Conservation (phyloP, 352 stramenopile genomes). For the Phytophthora syringae region DNA sequence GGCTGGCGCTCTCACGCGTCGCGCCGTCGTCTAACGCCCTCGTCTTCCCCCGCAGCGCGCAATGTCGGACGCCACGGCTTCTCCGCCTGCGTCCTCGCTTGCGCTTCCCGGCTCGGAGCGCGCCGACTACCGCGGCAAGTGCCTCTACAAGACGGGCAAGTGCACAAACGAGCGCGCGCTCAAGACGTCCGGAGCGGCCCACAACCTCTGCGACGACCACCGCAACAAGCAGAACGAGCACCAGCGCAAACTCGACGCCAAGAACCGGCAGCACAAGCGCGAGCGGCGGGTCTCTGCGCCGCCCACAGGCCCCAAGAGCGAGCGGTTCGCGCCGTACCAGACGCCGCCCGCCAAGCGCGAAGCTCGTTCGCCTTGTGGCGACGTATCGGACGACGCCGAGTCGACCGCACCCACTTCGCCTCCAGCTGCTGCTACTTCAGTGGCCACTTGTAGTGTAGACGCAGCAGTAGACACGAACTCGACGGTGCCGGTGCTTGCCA, state of each 20-base stretch:
- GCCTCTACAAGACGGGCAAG: constrained; percentile 90
- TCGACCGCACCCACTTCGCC: too few relatives aligned
- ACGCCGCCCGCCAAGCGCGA: constrained; percentile 5
- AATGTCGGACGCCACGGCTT: neutral
- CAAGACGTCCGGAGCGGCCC: constrained; percentile 80
- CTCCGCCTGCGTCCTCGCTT: neutral
- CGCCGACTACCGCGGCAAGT: constrained; percentile 71
- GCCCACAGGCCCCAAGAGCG: neutral
- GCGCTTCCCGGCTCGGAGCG: constrained; percentile 35
- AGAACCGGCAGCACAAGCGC: constrained; percentile 76
- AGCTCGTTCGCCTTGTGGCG: constrained; percentile 3
- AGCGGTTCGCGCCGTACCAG: constrained; percentile 36
- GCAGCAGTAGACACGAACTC: constrained; percentile 14
- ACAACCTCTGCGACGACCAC: constrained; percentile 90
- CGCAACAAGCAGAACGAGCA: constrained; percentile 85
- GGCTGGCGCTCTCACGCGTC: constrained; percentile 15
- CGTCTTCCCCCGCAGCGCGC: constrained; percentile 1
- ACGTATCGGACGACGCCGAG: constrained; percentile 13
- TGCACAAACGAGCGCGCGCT: constrained; percentile 86
- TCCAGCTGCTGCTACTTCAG: neutral
- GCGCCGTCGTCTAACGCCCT: constrained; percentile 10
- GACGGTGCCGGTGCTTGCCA: constrained; percentile 2
- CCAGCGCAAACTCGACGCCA: constrained; percentile 88
- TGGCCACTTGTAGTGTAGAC: neutral
- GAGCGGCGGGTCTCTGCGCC: constrained; percentile 43